Evolutionary conservation across 257 asterid species (phyloP).

Genomic region (Fraxinus quadrangulata): DNA sequence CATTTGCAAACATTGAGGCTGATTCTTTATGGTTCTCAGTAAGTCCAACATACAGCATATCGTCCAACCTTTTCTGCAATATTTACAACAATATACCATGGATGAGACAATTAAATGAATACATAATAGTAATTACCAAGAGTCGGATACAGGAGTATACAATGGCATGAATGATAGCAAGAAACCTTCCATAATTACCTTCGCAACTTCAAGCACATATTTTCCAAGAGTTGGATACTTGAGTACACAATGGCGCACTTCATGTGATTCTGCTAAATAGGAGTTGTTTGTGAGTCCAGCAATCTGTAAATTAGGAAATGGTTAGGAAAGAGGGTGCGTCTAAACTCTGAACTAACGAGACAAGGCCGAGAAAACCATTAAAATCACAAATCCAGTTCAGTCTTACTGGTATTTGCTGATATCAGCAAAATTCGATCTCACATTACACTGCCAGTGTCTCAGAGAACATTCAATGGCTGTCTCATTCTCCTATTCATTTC

Average conservation of each 20-base stretch:
- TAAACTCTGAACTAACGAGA: conserved; percentile 16
- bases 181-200: not conserved
- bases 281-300: conserved; percentile 18
- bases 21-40: conserved; percentile 95
- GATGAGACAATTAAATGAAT: conserved; percentile 27
- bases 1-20: conserved; percentile 83
- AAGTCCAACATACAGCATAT: conserved; percentile 90
- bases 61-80: conserved; percentile 88
- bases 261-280: not conserved
- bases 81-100: conserved; percentile 45
- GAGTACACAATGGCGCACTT: conserved; percentile 8
- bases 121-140: not conserved
- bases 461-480: not conserved
- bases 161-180: not conserved
- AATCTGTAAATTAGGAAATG: conserved; percentile 45
- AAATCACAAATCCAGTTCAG: not conserved
- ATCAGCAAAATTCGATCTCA: not conserved
- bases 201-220: conserved; percentile 4
- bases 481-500: not conserved
- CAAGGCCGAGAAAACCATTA: conserved; percentile 11
- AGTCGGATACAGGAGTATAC: not conserved
- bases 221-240: not conserved
- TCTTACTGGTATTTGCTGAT: no score
- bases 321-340: conserved; percentile 13
- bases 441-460: not conserved